Evolutionary conservation across 2,329 filamentous ascomycete genomes (phyloP).

Genomic region (Sarocladium strictum): DNA sequence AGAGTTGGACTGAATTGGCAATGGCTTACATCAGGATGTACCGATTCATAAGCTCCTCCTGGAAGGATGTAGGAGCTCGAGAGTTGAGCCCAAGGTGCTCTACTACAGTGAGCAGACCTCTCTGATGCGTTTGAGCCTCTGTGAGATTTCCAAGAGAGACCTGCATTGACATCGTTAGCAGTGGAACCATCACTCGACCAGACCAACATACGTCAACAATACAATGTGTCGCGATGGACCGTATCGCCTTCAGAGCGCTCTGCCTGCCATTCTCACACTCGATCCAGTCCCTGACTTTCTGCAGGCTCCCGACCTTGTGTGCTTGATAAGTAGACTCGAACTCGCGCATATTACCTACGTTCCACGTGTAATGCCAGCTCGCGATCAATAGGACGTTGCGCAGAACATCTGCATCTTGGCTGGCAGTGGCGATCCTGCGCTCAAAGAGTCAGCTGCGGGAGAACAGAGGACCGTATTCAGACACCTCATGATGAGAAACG

Average conservation of each 20-base stretch:
- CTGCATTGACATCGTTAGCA: neutral
- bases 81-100: neutral
- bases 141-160: neutral
- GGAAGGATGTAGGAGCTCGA: neutral
- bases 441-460: neutral
- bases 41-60: constrained; percentile 1
- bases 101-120: neutral
- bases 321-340: neutral
- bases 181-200: neutral
- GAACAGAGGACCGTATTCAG: neutral
- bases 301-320: neutral
- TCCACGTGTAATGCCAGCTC: neutral
- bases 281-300: neutral
- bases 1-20: too few species aligned
- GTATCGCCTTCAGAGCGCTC: neutral
- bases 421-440: neutral
- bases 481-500: neutral
- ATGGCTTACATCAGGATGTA: neutral
- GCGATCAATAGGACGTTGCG: neutral
- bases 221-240: neutral
- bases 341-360: neutral
- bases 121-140: neutral
- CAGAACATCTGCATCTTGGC: neutral
- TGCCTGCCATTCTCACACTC: neutral
- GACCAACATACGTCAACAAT: neutral